Evolutionary conservation across 1,284 basidiomycete species (phyloP), one percentile per base, ranked within the genome.

Genomic region (Apiotrichum montevideense): DNA sequence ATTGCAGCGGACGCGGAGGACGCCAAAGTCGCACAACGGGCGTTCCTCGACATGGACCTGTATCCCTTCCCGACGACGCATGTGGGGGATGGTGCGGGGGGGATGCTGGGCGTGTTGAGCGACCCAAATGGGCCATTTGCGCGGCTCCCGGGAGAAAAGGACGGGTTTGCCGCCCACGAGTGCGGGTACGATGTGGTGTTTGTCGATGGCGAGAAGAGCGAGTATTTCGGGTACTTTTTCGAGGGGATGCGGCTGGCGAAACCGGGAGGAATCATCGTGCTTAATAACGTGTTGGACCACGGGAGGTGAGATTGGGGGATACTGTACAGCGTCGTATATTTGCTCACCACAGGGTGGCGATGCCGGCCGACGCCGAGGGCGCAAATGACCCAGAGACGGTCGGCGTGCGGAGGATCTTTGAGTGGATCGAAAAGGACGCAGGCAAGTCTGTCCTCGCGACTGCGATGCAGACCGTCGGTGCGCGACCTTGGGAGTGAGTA

Each of bases 401-500:
- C 0, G 73, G 71, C 10, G 46, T 73, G 45, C 59, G 71, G 39
- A 68, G 64, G 60, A 51, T 75, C 47, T 72, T 69, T 50, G 70
- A 75, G 35, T 75, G 72, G 72, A 61, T 72, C 44, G 55, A 74
- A 55, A 34, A 63, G 50, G 73, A 75, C 61, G 41, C 40, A 10
- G 73, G 73, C 13, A 69, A 66, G 61, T 70, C 68, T 21, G 71
- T 75, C 14, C 48, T 74, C 39, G 61, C 62, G 46, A 65, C 57
- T 47, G 66, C 63, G 9, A 60, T 71, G 4, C 73, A 75, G 62
- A 75, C 72, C 1, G 73, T 75, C 10, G 71, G 70, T n/a, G 61
- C 55, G 14, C 72, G 71, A 62, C 54, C 34, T 33, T 75, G 73
- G 73, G 72, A 75, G 71, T 74, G 66, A 71, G 72, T 68, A 29